Evolutionary conservation across 2,329 filamentous ascomycete genomes (phyloP), one percentile per base, ranked within the genome.

Genomic region (Metarhizium humberi): DNA sequence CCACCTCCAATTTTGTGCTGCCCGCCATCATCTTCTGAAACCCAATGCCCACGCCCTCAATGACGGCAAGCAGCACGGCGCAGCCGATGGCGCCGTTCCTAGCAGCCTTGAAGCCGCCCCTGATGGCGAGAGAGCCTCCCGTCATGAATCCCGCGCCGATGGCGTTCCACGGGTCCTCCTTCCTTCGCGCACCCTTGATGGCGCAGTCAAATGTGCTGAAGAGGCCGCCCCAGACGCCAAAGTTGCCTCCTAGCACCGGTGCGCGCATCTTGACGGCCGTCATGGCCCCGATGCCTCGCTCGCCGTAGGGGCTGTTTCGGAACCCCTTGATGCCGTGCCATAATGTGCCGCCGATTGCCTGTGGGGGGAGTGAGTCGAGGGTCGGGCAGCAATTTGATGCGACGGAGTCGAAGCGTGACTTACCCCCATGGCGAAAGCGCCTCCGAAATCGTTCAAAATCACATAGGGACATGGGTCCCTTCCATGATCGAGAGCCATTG

Each of bases 101-200:
- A 60, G 92, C 91, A 25, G 92, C 90, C 77, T 90, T 92, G 72
- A 87, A 87, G 57, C 92, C 94, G 66, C 94, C 94, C 75, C 94
- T 84, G 59, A 97, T 85, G 52, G 94, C 94, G 38, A 99, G 80
- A 34, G 92, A 84, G 63, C 94, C 94, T 66, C 91, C 92, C 3
- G 94, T 97, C 73, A 96, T 92, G 80, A 96, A 96, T 53, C 94
- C 94, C 45, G 92, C 94, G 64, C 92, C 94, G 71, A 97, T 97
- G 66, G 92, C 90, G 75, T 97, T 97, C 77, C 90, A 97, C 14
- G 92, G 91, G 71, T 97, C 92, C 73, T 99, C 94, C 85, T 96
- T 97, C 80, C 92, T 89, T 61, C 91, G 79, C 55, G 92, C 77
- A 55, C 92, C 92, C 79, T 97, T 99, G 59, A 96, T 88, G 20